Conservation (phyloP, 2,329 filamentous ascomycete genomes). For the Lachnellula hyalina region DNA sequence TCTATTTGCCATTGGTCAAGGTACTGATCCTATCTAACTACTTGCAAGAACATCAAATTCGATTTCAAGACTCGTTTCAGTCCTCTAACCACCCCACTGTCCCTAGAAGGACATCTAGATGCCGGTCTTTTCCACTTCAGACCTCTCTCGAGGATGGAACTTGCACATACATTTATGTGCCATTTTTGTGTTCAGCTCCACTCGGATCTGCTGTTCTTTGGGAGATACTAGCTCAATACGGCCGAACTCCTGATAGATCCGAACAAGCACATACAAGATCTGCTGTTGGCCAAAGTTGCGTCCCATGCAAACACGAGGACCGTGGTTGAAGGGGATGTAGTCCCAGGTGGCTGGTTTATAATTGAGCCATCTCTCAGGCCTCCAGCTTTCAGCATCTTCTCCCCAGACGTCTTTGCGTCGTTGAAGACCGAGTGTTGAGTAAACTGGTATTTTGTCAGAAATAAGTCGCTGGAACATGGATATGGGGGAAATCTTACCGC, state of each 20-base stretch:
- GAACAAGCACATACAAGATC: conserved; percentile 27
- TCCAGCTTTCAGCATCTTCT: conserved; percentile 28
- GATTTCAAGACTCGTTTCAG: background rate
- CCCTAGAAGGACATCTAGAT: background rate
- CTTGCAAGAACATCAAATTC: background rate
- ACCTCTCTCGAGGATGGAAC: background rate
- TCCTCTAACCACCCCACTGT: background rate
- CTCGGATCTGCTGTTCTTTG: conserved; percentile 5
- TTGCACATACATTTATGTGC: background rate
- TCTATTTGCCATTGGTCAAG: too few relatives aligned
- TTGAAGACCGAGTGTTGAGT: conserved; percentile 14
- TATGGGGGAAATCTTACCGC: background rate
- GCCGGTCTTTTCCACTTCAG: background rate
- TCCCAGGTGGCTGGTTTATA: conserved; percentile 39
- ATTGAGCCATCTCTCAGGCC: conserved; percentile 28
- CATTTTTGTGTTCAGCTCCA: conserved; percentile 9
- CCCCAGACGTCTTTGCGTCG: background rate
- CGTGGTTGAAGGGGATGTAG: conserved; percentile 31
- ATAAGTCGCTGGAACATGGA: background rate
- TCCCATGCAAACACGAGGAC: conserved; percentile 29
- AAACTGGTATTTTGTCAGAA: conserved; percentile 3
- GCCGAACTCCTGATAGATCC: conserved; percentile 29
- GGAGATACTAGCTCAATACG: conserved; percentile 17
- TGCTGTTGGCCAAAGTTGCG: conserved; percentile 30
- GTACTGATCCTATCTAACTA: too few relatives aligned